Evolutionary conservation across 169 alveolate genomes (phyloP), one percentile per base, ranked within the genome.

Genomic region (Plasmodium gonderi): DNA sequence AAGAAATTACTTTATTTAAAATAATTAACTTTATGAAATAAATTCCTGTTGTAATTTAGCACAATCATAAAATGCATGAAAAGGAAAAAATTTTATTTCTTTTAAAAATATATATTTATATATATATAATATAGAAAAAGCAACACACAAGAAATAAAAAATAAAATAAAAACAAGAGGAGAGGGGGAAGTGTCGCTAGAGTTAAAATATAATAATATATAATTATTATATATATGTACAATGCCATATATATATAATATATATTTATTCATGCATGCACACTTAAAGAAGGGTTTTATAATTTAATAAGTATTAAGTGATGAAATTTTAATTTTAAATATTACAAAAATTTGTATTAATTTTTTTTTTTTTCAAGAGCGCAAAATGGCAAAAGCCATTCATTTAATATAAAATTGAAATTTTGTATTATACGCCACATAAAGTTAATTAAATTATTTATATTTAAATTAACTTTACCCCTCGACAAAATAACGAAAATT

Each of bases 181-280:
- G 67, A 1, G 64, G 2, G 51, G 67, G 40, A 40, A 75, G 81
- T 36, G 67, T 75, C 0, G 68, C 81, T 75, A 75, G 81, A 23
- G 54, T 44, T 75, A 74, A 17, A 60, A 60, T 60, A 60, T n/a
- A 60, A 20, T 20, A 60, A 60, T n/a, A 7, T 17, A 60, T 60
- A 60, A 23, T 29, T 23, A 60, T 60, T 60, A 1, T 9, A 14
- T 20, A 60, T 60, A 1, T 9, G 36, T 20, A 60, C 2, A 6
- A 36, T 36, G 26, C 12, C 9, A 20, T 60, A 60, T 23, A 60
- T 20, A 20, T 3, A 60, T 60, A 60, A 23, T 74, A 42, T 49
- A 8, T 36, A 38, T 26, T 75, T n/a, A 1, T 26, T 11, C 6
- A 40, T 75, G 81, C 81, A 75, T 75, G 81, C 81, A 75, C 81